Evolutionary conservation across 352 stramenopile species (phyloP).

Genomic region (Phytophthora syringae): DNA sequence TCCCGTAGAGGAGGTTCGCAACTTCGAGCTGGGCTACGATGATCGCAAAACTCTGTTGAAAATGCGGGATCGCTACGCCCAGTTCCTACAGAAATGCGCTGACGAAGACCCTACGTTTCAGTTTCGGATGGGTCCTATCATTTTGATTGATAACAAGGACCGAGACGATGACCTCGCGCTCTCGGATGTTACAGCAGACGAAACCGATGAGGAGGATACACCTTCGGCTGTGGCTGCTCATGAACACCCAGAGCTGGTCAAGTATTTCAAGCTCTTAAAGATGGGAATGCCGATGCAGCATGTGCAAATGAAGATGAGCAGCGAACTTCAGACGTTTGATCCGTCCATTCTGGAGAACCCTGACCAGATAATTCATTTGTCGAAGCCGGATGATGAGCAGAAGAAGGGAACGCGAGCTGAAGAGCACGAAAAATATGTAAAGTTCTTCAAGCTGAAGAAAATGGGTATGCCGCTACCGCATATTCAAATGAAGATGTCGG

Average conservation of each 20-base stretch:
- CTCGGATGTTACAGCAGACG: constrained; percentile 64
- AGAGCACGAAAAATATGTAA: constrained; percentile 77
- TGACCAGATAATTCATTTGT: constrained; percentile 90
- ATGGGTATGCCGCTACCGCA: constrained; percentile 94
- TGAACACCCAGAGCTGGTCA: constrained; percentile 72
- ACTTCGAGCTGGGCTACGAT: constrained; percentile 82
- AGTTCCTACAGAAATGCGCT: constrained; percentile 72
- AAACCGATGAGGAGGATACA: constrained; percentile 69
- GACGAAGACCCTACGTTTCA: constrained; percentile 73
- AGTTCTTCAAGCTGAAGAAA: constrained; percentile 97
- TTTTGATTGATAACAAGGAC: constrained; percentile 77
- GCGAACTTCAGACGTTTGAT: constrained; percentile 62
- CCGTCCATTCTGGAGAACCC: constrained; percentile 69
- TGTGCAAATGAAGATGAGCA: constrained; percentile 74
- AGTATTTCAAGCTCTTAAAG: constrained; percentile 85
- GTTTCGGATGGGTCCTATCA: constrained; percentile 76
- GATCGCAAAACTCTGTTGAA: constrained; percentile 80
- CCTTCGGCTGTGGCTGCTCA: constrained; percentile 44
- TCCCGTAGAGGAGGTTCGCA: constrained; percentile 82
- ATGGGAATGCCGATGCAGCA: constrained; percentile 81
- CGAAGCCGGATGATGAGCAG: constrained; percentile 61
- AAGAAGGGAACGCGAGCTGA: constrained; percentile 57
- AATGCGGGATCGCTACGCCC: constrained; percentile 78
- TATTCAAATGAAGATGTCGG: constrained; percentile 94
- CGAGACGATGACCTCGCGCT: constrained; percentile 59